phyloP scores from a whole-genome alignment of 1,284 basidiomycete genomes.

The Nidula niveotomentosa region DNA sequence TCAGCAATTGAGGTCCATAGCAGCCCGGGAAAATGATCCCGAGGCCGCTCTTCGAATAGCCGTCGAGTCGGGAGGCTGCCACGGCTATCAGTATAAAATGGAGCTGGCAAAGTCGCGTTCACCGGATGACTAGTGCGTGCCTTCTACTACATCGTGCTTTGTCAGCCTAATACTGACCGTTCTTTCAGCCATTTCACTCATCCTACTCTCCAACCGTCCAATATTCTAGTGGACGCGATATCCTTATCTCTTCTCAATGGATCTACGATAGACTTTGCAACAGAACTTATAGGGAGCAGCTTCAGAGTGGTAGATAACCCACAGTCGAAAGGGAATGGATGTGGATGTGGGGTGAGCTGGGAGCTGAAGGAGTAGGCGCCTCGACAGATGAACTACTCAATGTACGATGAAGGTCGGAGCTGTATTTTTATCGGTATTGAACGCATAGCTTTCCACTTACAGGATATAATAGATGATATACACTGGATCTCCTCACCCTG shows the following conservation, averaged over 20 bases:
- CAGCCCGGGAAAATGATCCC: constrained; percentile 55
- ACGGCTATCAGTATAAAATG: constrained; percentile 93
- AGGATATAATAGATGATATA: neutral
- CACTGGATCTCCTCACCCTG: neutral
- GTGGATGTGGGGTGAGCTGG: constrained; percentile 92
- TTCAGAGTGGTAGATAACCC: constrained; percentile 84
- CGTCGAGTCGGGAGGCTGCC: constrained; percentile 90
- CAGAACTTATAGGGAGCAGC: constrained; percentile 88
- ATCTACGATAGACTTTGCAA: constrained; percentile 85
- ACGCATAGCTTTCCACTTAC: neutral
- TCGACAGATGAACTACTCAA: neutral
- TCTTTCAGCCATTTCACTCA: constrained; percentile 60
- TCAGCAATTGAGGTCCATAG: constrained; percentile 70
- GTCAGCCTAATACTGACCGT: neutral
- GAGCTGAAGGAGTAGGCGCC: constrained; percentile 62
- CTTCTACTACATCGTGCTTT: constrained; percentile 3
- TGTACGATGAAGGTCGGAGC: neutral
- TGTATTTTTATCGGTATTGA: neutral
- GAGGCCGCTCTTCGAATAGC: constrained; percentile 70
- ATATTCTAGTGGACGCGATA: constrained; percentile 79
- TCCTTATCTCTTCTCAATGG: constrained; percentile 81
- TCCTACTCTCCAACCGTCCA: constrained; percentile 66
- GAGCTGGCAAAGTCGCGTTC: constrained; percentile 61
- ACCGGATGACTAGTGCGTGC: constrained; percentile 79
- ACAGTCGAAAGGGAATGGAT: constrained; percentile 81